These are phyloP conservation scores for Kregervanrija delftensis DNA, from an alignment of 805 yeast species.

Conservation along the genomic window DNA sequence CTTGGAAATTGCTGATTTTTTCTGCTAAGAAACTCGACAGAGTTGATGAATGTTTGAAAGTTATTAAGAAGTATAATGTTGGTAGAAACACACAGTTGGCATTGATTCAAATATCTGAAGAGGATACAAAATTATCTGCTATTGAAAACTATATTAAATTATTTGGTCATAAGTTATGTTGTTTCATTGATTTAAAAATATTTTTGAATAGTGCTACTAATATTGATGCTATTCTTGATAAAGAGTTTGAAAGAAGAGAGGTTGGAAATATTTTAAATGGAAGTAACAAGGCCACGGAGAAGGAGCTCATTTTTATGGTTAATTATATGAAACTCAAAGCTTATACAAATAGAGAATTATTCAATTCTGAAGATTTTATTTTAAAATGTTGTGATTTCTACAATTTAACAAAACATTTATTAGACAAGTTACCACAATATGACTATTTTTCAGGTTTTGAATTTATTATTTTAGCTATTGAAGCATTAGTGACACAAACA, in stretches of 20 bases:
- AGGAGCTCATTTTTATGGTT: slow-evolving; percentile 20
- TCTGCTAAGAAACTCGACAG: slow-evolving; percentile 34
- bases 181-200: slow-evolving; percentile 49
- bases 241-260: slow-evolving; percentile 5
- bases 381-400: slow-evolving; percentile 33
- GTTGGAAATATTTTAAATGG: slow-evolving; percentile 8
- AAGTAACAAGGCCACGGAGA: slow-evolving; percentile 13
- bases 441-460: slow-evolving; percentile 72
- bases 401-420: slow-evolving; percentile 30
- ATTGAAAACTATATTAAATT: slow-evolving; percentile 34
- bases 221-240: slow-evolving; percentile 1
- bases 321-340: slow-evolving; percentile 39
- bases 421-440: slow-evolving; percentile 39
- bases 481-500: slow-evolving; percentile 20
- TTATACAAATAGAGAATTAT: slow-evolving; percentile 18
- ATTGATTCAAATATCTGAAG: slow-evolving; percentile 31
- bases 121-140: slow-evolving; percentile 10
- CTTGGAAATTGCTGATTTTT: slow-evolving; percentile 55
- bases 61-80: slow-evolving; percentile 27
- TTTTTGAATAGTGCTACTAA: not conserved
- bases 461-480: slow-evolving; percentile 50
- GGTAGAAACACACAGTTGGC: slow-evolving; percentile 58
- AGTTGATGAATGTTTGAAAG: slow-evolving; percentile 25
- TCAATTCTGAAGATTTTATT: slow-evolving; percentile 20
- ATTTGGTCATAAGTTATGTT: slow-evolving; percentile 55